A percentile compares a stretch with the other conserved stretches of the same genome.
These are phyloP conservation scores for Kluyveromyces siamensis DNA, from an alignment of 805 yeast species.

Conservation along the genomic window DNA sequence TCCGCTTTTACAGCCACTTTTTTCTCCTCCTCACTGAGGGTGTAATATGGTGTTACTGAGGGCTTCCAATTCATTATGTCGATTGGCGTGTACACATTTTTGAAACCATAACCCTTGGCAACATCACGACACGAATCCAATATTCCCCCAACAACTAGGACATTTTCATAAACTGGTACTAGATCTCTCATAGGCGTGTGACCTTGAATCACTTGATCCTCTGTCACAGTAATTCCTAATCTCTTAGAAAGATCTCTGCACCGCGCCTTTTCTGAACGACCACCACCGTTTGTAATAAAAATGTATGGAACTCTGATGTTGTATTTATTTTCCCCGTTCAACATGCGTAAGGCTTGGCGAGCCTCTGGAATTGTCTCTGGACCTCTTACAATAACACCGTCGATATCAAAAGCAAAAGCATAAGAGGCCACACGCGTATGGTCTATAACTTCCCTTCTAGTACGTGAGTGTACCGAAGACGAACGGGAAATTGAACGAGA, in stretches of 20 bases:
- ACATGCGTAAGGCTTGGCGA: constrained; percentile 55
- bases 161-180: constrained; percentile 57
- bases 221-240: constrained; percentile 50
- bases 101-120: constrained; percentile 77
- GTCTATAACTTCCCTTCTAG: constrained; percentile 42
- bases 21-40: constrained; percentile 62
- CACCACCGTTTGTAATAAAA: constrained; percentile 89
- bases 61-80: constrained; percentile 86
- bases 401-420: constrained; percentile 90
- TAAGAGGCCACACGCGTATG: constrained; percentile 70
- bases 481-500: constrained; percentile 1
- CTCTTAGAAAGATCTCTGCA: constrained; percentile 61
- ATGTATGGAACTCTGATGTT: constrained; percentile 75
- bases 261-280: constrained; percentile 68
- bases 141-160: constrained; percentile 82
- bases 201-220: constrained; percentile 82
- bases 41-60: constrained; percentile 76
- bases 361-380: constrained; percentile 81
- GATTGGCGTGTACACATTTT: constrained; percentile 71
- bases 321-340: constrained; percentile 71
- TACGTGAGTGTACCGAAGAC: constrained; percentile 6
- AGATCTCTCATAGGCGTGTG: constrained; percentile 90
- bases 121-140: constrained; percentile 78
- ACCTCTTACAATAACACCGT: constrained; percentile 82
- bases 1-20: constrained; percentile 46